Evolutionary conservation across 2,329 filamentous ascomycete species (phyloP).

Genomic region (Periconia digitata): DNA sequence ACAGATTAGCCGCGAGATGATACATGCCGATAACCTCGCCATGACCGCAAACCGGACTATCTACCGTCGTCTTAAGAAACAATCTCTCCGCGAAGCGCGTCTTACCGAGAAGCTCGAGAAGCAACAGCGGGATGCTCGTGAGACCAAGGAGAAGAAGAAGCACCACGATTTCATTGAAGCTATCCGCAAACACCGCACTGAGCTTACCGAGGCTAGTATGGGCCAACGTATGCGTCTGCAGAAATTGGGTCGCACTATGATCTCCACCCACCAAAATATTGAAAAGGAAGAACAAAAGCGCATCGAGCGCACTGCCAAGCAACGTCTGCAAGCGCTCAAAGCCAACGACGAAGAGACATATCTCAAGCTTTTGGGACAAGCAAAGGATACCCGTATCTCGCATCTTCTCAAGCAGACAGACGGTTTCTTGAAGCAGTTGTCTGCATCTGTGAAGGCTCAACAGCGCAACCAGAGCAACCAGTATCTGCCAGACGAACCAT

Average conservation of each 20-base stretch:
- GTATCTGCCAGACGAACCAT: conserved; percentile 52
- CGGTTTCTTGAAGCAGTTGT: conserved; percentile 93
- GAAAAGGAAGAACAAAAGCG: conserved; percentile 99
- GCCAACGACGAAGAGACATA: conserved; percentile 99
- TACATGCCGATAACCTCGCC: conserved; percentile 91
- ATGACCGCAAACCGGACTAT: conserved; percentile 93
- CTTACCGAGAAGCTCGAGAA: conserved; percentile 99
- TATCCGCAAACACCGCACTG: conserved; percentile 77
- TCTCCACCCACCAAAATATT: conserved; percentile 87
- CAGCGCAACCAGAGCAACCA: conserved; percentile 82
- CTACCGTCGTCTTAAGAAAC: conserved; percentile 96
- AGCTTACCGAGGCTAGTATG: conserved; percentile 69
- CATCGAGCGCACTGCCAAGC: conserved; percentile 95
- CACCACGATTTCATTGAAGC: conserved; percentile 89
- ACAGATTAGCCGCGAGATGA: conserved; percentile 86
- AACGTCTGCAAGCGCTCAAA: conserved; percentile 97
- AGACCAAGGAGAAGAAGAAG: conserved; percentile 97
- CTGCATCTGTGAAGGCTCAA: conserved; percentile 90
- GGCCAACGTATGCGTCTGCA: conserved; percentile 73
- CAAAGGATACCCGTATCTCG: conserved; percentile 98
- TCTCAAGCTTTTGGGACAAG: conserved; percentile 94
- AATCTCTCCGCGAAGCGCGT: conserved; percentile 88
- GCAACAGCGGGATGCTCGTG: conserved; percentile 93
- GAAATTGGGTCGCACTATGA: conserved; percentile 89
- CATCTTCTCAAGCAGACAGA: conserved; percentile 96